Conservation (phyloP, 768 basidiomycete species). For the Strobilomyces dryophilus region DNA sequence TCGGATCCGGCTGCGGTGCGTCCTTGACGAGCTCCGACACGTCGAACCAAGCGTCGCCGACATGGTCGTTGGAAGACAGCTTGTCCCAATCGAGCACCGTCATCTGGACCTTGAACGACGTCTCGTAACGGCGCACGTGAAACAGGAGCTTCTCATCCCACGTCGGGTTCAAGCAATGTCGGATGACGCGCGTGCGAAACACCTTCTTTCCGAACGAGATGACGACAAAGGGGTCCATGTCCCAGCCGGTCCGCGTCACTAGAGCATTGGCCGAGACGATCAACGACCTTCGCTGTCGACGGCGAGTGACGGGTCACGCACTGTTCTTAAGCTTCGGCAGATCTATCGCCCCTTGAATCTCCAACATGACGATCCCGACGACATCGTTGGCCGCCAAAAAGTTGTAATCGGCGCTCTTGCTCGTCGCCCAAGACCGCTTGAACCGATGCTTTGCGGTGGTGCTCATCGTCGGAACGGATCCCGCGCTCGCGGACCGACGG, state of each 20-base stretch:
- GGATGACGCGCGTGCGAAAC: conserved; percentile 85
- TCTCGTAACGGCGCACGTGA: conserved; percentile 88
- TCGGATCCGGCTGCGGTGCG: conserved; percentile 61
- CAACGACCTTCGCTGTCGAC: background rate
- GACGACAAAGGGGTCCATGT: conserved; percentile 98
- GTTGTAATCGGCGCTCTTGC: conserved; percentile 47
- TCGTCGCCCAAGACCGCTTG: conserved; percentile 35
- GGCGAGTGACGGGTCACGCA: conserved; percentile 38
- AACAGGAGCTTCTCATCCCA: conserved; percentile 97
- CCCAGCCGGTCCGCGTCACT: conserved; percentile 88
- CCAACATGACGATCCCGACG: conserved; percentile 91
- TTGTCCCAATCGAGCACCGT: conserved; percentile 97
- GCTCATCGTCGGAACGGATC: conserved; percentile 23
- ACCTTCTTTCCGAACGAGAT: conserved; percentile 97
- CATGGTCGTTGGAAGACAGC: conserved; percentile 79
- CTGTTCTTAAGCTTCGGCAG: conserved; percentile 85
- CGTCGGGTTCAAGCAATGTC: conserved; percentile 78
- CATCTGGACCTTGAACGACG: conserved; percentile 70
- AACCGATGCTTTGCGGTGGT: conserved; percentile 33
- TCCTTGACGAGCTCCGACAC: conserved; percentile 64
- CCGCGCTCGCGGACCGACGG: conserved; percentile 31
- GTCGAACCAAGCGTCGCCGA: conserved; percentile 75
- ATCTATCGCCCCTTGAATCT: conserved; percentile 80
- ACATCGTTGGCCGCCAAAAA: conserved; percentile 75
- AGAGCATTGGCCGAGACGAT: background rate